Conservation (phyloP, 495 filamentous ascomycete species). For the Neurospora hispaniola region DNA sequence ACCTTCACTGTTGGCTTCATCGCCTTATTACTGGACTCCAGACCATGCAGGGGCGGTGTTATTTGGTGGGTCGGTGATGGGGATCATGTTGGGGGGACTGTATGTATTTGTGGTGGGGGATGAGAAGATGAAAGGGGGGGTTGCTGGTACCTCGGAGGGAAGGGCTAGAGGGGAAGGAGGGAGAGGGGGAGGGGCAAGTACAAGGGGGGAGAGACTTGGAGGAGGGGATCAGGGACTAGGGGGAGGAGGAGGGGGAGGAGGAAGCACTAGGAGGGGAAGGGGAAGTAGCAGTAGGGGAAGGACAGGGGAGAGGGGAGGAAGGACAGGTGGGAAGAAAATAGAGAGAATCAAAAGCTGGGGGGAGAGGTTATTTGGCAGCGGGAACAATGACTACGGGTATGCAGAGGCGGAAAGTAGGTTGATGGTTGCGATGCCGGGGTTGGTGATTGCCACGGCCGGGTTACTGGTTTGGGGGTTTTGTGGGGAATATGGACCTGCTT, state of each 20-base stretch:
- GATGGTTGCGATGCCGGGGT: conserved; percentile 14
- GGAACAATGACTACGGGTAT: conserved; percentile 9
- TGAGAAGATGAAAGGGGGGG: conserved; percentile 1
- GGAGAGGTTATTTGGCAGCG: not conserved
- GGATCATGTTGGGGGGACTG: conserved; percentile 12
- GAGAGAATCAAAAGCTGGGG: not conserved
- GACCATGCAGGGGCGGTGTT: conserved; percentile 11
- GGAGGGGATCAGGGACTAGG: not conserved
- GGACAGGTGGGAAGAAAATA: not conserved
- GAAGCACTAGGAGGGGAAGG: too few species aligned
- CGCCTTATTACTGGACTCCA: conserved; percentile 19
- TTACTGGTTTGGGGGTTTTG: conserved; percentile 24
- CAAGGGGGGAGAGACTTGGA: not conserved
- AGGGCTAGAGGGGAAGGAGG: not conserved
- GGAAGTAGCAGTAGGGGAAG: not conserved
- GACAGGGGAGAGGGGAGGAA: not conserved
- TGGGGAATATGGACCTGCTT: conserved; percentile 8
- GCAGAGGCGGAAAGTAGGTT: conserved; percentile 21
- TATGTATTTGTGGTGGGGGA: conserved; percentile 13
- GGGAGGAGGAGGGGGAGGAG: too few species aligned
- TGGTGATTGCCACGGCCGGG: conserved; percentile 17
- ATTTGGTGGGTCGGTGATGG: conserved; percentile 18
- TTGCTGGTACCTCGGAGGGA: not conserved
- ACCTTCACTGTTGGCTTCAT: conserved; percentile 10
- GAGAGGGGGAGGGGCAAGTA: too few species aligned